Percentiles rank a stretch among this genome's conserved stretches.
Conservation (phyloP, 495 filamentous ascomycete species). For the Neurospora cerealis region DNA sequence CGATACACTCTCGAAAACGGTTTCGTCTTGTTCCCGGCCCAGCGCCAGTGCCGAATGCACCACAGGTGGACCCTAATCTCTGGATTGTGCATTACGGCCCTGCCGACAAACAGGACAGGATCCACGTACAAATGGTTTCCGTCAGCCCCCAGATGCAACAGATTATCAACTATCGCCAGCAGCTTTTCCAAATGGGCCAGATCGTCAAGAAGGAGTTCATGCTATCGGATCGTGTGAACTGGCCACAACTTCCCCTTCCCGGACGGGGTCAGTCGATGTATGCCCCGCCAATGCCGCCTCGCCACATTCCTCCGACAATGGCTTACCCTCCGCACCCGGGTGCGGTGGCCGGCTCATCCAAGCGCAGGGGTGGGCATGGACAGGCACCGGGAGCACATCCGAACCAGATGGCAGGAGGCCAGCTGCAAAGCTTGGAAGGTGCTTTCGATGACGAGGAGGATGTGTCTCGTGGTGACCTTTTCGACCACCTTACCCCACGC, state of each 20-base stretch:
- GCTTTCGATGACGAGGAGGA: conserved; percentile 82
- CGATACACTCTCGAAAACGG: conserved; percentile 67
- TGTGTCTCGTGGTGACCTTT: conserved; percentile 68
- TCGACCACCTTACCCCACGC: conserved; percentile 78
- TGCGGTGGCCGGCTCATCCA: conserved; percentile 34
- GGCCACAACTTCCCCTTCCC: conserved; percentile 76
- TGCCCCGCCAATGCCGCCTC: conserved; percentile 20
- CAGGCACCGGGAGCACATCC: conserved; percentile 16
- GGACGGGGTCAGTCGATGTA: conserved; percentile 35
- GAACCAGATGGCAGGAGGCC: conserved; percentile 16
- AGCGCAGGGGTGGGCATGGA: conserved; percentile 23
- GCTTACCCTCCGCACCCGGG: conserved; percentile 40
- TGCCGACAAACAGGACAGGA: conserved; percentile 58
- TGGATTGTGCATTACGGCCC: conserved; percentile 93
- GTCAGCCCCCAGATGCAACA: conserved; percentile 46
- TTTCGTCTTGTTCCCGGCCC: conserved; percentile 68
- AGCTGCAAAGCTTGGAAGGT: conserved; percentile 33
- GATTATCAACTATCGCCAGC: conserved; percentile 52
- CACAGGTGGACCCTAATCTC: conserved; percentile 64
- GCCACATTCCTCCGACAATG: conserved; percentile 38
- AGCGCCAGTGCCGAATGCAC: conserved; percentile 46
- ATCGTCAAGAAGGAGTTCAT: conserved; percentile 89
- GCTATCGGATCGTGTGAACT: conserved; percentile 76
- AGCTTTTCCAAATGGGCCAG: conserved; percentile 68
- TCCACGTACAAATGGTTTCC: conserved; percentile 55